phyloP scores from a whole-genome alignment of 2,329 filamentous ascomycete species.

The Fusarium metavorans region DNA sequence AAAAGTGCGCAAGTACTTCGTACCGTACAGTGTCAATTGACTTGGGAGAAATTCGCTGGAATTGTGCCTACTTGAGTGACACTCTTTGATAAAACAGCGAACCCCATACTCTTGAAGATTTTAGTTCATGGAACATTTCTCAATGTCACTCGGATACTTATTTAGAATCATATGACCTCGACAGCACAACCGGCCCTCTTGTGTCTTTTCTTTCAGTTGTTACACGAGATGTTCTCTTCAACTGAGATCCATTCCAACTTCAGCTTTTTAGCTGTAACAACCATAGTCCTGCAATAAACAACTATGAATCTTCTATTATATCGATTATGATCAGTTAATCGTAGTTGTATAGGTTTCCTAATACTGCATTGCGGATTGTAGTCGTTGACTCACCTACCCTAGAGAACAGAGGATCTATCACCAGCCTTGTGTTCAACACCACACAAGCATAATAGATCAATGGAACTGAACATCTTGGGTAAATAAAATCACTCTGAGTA shows the following conservation, averaged over 20 bases:
- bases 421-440: background rate
- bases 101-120: background rate
- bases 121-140: fast-evolving
- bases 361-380: background rate
- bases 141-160: fast-evolving
- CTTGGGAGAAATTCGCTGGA: background rate
- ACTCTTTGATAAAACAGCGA: background rate
- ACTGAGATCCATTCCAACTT: background rate
- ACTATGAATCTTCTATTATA: background rate
- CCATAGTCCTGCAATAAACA: background rate
- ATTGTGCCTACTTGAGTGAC: background rate
- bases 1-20: background rate
- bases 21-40: background rate
- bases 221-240: background rate
- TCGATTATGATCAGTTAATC: background rate
- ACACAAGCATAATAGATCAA: background rate
- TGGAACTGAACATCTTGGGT: too few relatives aligned
- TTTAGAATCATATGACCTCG: fast-evolving
- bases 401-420: background rate
- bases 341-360: background rate
- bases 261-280: too few relatives aligned
- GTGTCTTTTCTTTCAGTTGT: background rate
- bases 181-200: fast-evolving
- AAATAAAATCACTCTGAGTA: too few relatives aligned
- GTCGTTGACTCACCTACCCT: background rate